Base-by-base conservation (phyloP, 1,139 yeast genomes). In the Yamadazyma friedrichii region DNA sequence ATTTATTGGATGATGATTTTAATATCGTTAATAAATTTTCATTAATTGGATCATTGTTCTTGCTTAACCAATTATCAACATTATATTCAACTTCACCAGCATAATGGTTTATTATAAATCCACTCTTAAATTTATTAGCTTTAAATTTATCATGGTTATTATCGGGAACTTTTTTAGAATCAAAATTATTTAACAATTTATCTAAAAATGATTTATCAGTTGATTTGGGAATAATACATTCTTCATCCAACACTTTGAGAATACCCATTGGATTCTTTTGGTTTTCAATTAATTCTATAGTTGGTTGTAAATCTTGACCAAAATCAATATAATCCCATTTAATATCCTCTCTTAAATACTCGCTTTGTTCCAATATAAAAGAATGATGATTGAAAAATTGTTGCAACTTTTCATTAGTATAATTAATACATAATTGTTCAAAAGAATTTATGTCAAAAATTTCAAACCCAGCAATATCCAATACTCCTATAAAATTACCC, bases 381-480 rank as follows among this genome's bases (percentile, higher is more conserved):
- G 95, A 91, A 62, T 93, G 98, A 61, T 94, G 98, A 58, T 94
- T 94, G 75, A 94, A 94, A 57, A 89, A 93, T 61, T 94, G 98
- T 62, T 94, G 98, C 35, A 94, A 71, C 58, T 88, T 89, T 63
- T 94, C 99, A 62, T 94, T 94, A 38, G 98, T 93, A 60, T 88
- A 93, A 57, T 94, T 94, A 58, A 94, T 94, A 64, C 98, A 93
- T 34, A 94, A 74, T 63, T 94, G 99, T 61, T 94, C 99, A 60
- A 94, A 93, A 1, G 96, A 88, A 58, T 94, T 94, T 45, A 78
- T 76, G 43, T 88, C 83, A 59, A 94, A 94, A 44, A 93, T 93
- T 65, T 94, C 99, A 64, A 93, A 94, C 6, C 98, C 99, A 0
- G 98, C 98, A 54, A 93, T 94, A 70, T 93, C 99, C 45, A 93